phyloP scores from a whole-genome alignment of 2,329 filamentous ascomycete species.

The Cordyceps tenuipes region DNA sequence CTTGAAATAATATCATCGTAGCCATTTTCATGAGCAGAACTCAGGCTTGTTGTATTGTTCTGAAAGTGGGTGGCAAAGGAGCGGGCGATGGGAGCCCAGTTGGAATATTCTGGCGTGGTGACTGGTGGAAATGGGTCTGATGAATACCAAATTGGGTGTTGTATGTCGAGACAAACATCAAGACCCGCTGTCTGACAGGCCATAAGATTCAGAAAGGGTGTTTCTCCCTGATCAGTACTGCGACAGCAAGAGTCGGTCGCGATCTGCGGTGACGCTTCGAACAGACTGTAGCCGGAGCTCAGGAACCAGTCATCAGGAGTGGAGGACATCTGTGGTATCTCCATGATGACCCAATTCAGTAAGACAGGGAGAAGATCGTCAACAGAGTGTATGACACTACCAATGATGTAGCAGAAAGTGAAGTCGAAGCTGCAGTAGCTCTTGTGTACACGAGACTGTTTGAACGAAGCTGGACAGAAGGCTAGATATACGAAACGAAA shows the following conservation, averaged over 20 bases:
- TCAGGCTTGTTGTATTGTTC: neutral
- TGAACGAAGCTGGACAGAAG: neutral
- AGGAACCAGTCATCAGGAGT: neutral
- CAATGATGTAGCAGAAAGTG: neutral
- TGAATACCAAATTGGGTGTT: neutral
- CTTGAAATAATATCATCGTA: neutral
- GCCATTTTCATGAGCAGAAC: neutral
- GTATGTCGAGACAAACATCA: neutral
- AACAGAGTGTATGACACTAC: neutral
- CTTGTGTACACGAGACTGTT: neutral
- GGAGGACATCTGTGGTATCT: neutral
- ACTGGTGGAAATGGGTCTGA: neutral
- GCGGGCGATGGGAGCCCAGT: neutral
- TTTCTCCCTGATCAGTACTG: neutral
- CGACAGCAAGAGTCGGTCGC: neutral
- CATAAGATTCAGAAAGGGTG: neutral
- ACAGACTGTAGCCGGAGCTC: neutral
- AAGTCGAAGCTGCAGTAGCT: too few relatives aligned
- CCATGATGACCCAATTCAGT: neutral
- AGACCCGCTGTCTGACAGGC: neutral
- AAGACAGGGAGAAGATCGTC: neutral
- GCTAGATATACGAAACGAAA: neutral
- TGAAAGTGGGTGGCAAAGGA: neutral
- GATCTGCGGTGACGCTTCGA: neutral
- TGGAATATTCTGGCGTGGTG: neutral